phyloP scores from a whole-genome alignment of 106 monocot genomes.

The Phalaenopsis equestris region DNA sequence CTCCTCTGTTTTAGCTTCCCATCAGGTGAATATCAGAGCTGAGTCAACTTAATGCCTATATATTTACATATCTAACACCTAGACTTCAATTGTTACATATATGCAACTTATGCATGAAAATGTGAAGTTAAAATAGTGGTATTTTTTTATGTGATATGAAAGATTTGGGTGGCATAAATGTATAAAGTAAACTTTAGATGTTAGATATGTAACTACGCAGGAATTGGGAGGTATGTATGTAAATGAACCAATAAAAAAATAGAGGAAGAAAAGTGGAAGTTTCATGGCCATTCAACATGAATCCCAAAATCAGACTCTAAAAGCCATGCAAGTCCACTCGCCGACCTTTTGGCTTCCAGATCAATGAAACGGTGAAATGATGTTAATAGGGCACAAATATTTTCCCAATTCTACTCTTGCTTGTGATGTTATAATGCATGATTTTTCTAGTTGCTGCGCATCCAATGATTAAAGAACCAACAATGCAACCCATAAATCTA shows the following conservation, averaged over 20 bases:
- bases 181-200: too few species aligned
- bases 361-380: background rate
- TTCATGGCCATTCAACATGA: background rate
- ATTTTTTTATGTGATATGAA: too few species aligned
- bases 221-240: too few species aligned
- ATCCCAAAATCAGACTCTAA: background rate
- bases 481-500: background rate
- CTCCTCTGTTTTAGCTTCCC: too few species aligned
- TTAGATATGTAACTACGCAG: too few species aligned
- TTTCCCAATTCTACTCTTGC: background rate
- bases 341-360: background rate
- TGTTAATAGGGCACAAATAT: background rate
- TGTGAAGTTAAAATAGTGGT: too few species aligned
- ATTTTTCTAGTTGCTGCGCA: background rate
- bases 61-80: too few species aligned
- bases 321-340: background rate
- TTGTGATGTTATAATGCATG: background rate
- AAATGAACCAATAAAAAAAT: background rate
- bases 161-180: too few species aligned
- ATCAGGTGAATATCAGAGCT: too few species aligned
- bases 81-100: too few species aligned
- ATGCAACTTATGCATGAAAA: too few species aligned
- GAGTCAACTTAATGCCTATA: too few species aligned
- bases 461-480: background rate
- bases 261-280: background rate